Percentiles rank a stretch among this genome's conserved stretches.
phyloP scores from a whole-genome alignment of 1,284 basidiomycete genomes.

The Inonotus hispidus region DNA sequence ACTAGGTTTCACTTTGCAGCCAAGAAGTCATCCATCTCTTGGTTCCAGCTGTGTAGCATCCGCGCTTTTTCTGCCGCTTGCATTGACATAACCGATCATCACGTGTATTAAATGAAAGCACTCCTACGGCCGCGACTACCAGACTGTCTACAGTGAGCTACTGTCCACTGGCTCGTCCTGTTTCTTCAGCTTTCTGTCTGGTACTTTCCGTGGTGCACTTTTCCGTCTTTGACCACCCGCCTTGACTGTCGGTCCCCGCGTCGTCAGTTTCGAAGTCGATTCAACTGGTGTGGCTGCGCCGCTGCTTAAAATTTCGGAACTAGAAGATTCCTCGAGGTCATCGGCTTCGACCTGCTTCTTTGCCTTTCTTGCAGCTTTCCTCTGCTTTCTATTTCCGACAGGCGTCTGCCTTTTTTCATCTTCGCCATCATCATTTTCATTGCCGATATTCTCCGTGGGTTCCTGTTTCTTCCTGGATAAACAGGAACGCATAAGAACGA shows the following conservation, averaged over 20 bases:
- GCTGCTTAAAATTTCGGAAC: slow-evolving; percentile 38
- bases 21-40: too few species aligned
- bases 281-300: slow-evolving; percentile 35
- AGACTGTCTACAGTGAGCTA: neutral
- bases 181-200: slow-evolving; percentile 14
- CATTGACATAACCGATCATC: neutral
- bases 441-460: slow-evolving; percentile 21
- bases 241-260: slow-evolving; percentile 13
- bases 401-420: slow-evolving; percentile 25
- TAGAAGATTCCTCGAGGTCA: slow-evolving; percentile 24
- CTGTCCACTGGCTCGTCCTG: slow-evolving; percentile 20
- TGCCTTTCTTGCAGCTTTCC: slow-evolving; percentile 26
- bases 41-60: neutral
- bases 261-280: neutral
- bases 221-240: slow-evolving; percentile 16
- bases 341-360: slow-evolving; percentile 20
- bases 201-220: slow-evolving; percentile 10
- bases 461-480: slow-evolving; percentile 30
- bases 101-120: neutral
- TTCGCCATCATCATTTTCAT: slow-evolving; percentile 21
- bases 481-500: slow-evolving; percentile 33
- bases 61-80: neutral
- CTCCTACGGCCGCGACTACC: neutral
- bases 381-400: slow-evolving; percentile 25
- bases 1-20: too few species aligned